Base-by-base conservation (phyloP, 352 stramenopile genomes). In the Globisporangium spinosum region DNA sequence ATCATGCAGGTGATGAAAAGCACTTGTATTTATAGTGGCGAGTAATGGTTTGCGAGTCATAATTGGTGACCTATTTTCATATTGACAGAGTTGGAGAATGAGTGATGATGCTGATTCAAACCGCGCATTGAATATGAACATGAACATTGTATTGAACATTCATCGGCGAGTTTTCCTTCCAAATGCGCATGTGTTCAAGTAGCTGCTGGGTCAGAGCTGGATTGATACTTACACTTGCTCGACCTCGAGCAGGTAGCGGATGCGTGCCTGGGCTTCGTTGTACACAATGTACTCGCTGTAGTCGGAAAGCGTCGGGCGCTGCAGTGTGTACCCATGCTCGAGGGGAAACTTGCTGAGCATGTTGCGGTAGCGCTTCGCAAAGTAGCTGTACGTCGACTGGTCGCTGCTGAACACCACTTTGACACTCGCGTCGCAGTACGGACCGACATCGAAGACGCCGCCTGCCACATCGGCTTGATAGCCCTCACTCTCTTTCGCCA, bases 321-420 rank as follows among this genome's bases (percentile, higher is more conserved):
- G 57, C 34, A 79, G 35, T 51, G 62, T 47, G 53, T 77, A 84
- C 3, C 59, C 77, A 17, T 73, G 69, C 27, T 67, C 73, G 2
- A 79, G 0, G 0, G 62, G 47, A 1, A 65, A 72, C 5, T 32
- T 64, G 35, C 55, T 32, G 61, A 69, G 71, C 15, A 73, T 69
- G 64, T 89, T 89, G 59, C 79, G 80, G 63, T 88, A 82, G 1
- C 83, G 76, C 71, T 89, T 87, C 35, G 62, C 74, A 13, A 69
- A 63, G 73, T 81, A 92, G 17, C 65, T 71, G 32, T 82, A 77
- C 22, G 59, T 49, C 7, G 70, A 59, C 2, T 63, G 4, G 25
- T 62, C 65, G 8, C 40, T 22, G 9, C 40, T 74, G 55, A 71
- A 78, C 27, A 65, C 45, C 22, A 77, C 57, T 40, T 65, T 64